phyloP scores from a whole-genome alignment of 2,329 filamentous ascomycete genomes.

The Venturia nashicola region DNA sequence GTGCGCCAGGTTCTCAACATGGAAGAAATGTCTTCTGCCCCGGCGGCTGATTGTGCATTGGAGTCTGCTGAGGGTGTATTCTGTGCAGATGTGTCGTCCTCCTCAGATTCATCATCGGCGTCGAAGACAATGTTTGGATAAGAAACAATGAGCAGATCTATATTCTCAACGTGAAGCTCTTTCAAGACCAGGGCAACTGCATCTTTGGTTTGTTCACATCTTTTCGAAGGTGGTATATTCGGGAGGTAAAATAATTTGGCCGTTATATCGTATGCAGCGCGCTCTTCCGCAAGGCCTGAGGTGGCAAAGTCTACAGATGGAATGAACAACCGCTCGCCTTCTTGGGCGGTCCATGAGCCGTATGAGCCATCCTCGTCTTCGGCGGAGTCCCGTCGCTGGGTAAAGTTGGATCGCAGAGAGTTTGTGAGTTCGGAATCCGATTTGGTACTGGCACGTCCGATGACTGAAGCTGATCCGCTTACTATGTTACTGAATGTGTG shows the following conservation, averaged over 20 bases:
- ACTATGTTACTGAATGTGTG: slow-evolving; percentile 58
- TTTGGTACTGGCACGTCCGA: slow-evolving; percentile 67
- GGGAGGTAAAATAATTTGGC: slow-evolving; percentile 92
- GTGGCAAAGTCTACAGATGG: slow-evolving; percentile 64
- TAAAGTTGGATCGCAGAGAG: slow-evolving; percentile 73
- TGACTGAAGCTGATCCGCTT: slow-evolving; percentile 69
- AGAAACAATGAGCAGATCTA: slow-evolving; percentile 84
- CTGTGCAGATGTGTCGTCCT: slow-evolving; percentile 20
- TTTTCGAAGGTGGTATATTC: slow-evolving; percentile 48
- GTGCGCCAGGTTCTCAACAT: slow-evolving; percentile 56
- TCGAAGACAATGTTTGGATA: slow-evolving; percentile 93
- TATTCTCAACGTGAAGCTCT: slow-evolving; percentile 60
- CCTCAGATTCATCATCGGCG: slow-evolving; percentile 76
- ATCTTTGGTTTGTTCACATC: slow-evolving; percentile 60
- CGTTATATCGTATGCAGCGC: slow-evolving; percentile 81
- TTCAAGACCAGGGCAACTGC: slow-evolving; percentile 70
- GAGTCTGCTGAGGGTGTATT: not conserved
- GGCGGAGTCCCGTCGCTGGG: slow-evolving; percentile 37
- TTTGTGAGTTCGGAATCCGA: slow-evolving; percentile 91
- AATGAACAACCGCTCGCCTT: slow-evolving; percentile 54
- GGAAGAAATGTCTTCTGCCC: slow-evolving; percentile 40
- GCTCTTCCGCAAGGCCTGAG: slow-evolving; percentile 66
- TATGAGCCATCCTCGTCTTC: not conserved
- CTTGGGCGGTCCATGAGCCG: slow-evolving; percentile 18
- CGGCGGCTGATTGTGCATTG: not conserved